Evolutionary conservation across 2,329 filamentous ascomycete species (phyloP), one percentile per base, ranked within the genome.

Genomic region (Fusarium torulosum): DNA sequence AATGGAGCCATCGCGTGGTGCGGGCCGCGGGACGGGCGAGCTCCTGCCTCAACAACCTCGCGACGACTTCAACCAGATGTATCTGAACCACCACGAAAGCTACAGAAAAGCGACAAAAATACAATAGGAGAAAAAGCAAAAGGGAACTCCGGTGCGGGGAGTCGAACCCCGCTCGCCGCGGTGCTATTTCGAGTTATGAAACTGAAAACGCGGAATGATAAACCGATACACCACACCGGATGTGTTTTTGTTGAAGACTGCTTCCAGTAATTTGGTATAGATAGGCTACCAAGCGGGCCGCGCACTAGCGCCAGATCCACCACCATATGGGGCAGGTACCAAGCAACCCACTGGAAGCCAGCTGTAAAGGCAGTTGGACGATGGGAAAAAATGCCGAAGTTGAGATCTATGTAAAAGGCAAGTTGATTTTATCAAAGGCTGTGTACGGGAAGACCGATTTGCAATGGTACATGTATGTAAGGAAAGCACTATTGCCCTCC

Each of bases 201-300:
- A n/a, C n/a, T n/a, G 59, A 63, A 63, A 63, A 63, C 59, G 59
- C 59, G 59, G 59, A 44, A 63, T 63, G 59, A 49, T 63, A 62
- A 60, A 60, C 59, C 59, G 59, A 63, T 63, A 63, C 59, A 63
- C 59, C 59, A 63, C 59, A 63, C 56, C 59, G 57, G 59, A 63
- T 45, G 25, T 44, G 21, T 27, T 13, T 47, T 61, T 35, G 15
- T 44, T 21, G 13, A 7, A 8, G 2, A 1, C 0, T 0, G 0
- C 2, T 11, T 5, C 6, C 15, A 0, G 2, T 27, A 2, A 10
- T 38, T 17, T 3, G 2, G 2, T 25, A 33, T 45, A 58, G n/a
- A 46, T n/a, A 0, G 3, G 9, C 1, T 23, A 10, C 3, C 29
- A 15, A 10, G 2, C 8, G 0, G 9, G 7, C 6, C 15, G 20